Evolutionary conservation across 768 basidiomycete genomes (phyloP).

Genomic region (Tricholoma terreum): DNA sequence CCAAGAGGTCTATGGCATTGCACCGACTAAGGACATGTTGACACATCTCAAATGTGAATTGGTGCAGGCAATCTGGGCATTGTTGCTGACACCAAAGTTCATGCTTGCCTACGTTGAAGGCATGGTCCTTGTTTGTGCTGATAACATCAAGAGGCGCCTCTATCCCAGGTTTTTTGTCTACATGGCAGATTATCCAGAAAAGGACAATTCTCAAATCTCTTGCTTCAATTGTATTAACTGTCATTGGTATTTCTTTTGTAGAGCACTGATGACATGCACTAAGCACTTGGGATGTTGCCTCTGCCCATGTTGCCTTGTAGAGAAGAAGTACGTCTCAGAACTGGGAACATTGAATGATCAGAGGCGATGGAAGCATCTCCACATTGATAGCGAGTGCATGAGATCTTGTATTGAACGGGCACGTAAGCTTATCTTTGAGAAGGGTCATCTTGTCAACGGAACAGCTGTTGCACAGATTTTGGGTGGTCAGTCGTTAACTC

Average conservation of each 20-base stretch:
- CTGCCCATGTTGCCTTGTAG: too few relatives aligned
- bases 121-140: neutral
- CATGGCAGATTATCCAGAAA: neutral
- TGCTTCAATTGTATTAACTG: neutral
- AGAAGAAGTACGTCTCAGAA: too few relatives aligned
- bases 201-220: too few relatives aligned
- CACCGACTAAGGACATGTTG: neutral
- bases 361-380: neutral
- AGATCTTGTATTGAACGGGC: constrained; percentile 12
- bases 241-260: neutral
- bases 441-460: constrained; percentile 22
- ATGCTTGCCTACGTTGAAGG: neutral
- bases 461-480: constrained; percentile 22
- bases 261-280: neutral
- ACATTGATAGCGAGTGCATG: constrained; percentile 6
- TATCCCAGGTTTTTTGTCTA: neutral
- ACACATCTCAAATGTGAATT: neutral
- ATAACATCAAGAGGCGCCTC: neutral
- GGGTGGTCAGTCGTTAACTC: constrained; percentile 23
- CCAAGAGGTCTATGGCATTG: neutral
- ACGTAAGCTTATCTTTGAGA: constrained; percentile 26
- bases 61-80: neutral
- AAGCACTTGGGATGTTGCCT: too few relatives aligned
- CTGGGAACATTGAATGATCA: constrained; percentile 7
- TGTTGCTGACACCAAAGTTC: neutral